phyloP scores from a whole-genome alignment of 805 yeast genomes.

The Nakazawaea ernobii region DNA sequence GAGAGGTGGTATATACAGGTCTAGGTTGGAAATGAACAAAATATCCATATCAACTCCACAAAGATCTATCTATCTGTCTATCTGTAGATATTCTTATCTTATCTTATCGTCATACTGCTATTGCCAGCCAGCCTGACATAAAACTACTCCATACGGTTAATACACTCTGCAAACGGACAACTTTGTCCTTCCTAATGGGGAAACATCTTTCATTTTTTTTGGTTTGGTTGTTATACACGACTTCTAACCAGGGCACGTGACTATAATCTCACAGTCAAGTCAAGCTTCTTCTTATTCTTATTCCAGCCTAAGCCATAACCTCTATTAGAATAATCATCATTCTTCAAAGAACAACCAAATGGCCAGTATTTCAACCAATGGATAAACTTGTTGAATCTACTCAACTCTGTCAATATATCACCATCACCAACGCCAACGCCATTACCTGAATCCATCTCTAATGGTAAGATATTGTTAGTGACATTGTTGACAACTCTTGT shows the following conservation, averaged over 20 bases:
- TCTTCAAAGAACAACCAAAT: not conserved
- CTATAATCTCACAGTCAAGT: not conserved
- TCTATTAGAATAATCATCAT: not conserved
- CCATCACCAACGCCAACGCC: not conserved
- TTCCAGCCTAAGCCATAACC: not conserved
- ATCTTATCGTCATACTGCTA: not conserved
- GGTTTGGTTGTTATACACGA: too few relatives aligned
- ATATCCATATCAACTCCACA: too few relatives aligned
- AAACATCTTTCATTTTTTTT: too few relatives aligned
- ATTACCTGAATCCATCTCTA: too few relatives aligned
- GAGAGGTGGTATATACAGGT: too few relatives aligned
- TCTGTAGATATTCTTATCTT: not conserved
- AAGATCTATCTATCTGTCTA: too few relatives aligned
- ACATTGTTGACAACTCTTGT: slow-evolving; percentile 1
- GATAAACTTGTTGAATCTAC: not conserved
- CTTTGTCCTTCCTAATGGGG: too few relatives aligned
- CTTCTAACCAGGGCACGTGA: not conserved
- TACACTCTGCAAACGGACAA: too few relatives aligned
- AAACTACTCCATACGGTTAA: not conserved
- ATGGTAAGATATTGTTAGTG: not conserved
- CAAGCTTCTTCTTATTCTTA: not conserved
- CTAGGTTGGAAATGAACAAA: too few relatives aligned
- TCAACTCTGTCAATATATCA: not conserved
- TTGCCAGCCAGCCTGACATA: too few relatives aligned
- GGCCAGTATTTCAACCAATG: slow-evolving; percentile 7